A percentile compares a stretch with the other conserved stretches of the same genome.
phyloP scores from a whole-genome alignment of 1,284 basidiomycete species.

The Dichomitus squalens region DNA sequence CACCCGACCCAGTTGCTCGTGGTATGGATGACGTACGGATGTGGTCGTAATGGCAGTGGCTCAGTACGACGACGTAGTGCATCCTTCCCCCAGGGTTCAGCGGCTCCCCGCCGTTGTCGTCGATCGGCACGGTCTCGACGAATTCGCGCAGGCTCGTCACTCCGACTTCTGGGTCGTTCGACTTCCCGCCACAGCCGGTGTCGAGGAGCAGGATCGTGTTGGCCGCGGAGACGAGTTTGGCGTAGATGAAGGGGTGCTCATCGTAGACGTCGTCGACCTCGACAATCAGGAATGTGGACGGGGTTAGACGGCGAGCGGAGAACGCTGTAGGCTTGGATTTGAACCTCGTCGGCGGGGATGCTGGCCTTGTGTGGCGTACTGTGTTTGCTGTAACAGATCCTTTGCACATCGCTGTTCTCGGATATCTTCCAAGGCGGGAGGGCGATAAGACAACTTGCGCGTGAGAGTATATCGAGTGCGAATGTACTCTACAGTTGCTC shows the following conservation, averaged over 20 bases:
- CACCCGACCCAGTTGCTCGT: neutral
- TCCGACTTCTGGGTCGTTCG: slow-evolving; percentile 40
- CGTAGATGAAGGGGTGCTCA: slow-evolving; percentile 58
- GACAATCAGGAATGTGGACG: slow-evolving; percentile 50
- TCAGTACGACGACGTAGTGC: slow-evolving; percentile 50
- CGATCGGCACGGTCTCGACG: slow-evolving; percentile 47
- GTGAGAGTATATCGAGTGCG: neutral
- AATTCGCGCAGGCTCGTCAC: slow-evolving; percentile 50
- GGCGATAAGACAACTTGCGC: no score
- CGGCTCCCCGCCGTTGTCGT: slow-evolving; percentile 44
- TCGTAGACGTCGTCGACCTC: slow-evolving; percentile 53
- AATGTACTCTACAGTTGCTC: no score
- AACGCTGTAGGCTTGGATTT: slow-evolving; percentile 35
- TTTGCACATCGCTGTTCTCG: neutral
- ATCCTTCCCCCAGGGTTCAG: slow-evolving; percentile 45
- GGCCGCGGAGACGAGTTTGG: slow-evolving; percentile 42
- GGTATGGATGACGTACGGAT: slow-evolving; percentile 42
- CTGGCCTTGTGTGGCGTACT: neutral
- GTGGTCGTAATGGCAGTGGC: slow-evolving; percentile 61
- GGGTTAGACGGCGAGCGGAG: slow-evolving; percentile 45
- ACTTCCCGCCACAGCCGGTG: slow-evolving; percentile 54
- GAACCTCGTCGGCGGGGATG: neutral
- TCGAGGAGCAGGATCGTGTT: slow-evolving; percentile 51
- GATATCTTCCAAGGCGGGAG: no score
- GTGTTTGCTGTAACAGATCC: neutral